Percentiles rank a stretch among this genome's conserved stretches.
Conservation (phyloP, 2,329 filamentous ascomycete species). For the Alternaria viburni region DNA sequence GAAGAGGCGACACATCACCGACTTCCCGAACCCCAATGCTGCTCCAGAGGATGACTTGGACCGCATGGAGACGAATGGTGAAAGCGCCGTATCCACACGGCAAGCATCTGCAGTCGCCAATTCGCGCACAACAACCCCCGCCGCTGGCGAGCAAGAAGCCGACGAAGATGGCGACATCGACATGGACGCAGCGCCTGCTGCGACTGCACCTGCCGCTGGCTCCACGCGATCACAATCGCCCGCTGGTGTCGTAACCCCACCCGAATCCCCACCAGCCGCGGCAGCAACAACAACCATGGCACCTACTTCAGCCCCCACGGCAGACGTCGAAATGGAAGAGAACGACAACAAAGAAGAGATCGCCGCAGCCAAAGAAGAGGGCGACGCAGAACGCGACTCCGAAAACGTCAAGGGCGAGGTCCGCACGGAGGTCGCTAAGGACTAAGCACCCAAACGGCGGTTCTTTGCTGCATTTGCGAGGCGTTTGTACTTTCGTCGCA, state of each 20-base stretch:
- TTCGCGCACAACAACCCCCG: constrained; percentile 39
- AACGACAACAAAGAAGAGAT: constrained; percentile 27
- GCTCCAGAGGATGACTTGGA: constrained; percentile 37
- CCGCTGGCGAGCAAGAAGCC: constrained; percentile 26
- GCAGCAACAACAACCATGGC: constrained; percentile 20
- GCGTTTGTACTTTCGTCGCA: constrained; percentile 16
- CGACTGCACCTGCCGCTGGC: constrained; percentile 14
- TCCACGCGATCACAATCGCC: constrained; percentile 37
- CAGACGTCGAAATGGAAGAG: constrained; percentile 43
- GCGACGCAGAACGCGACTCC: constrained; percentile 34
- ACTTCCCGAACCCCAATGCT: constrained; percentile 63
- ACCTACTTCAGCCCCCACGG: constrained; percentile 22
- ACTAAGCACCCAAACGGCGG: constrained; percentile 9
- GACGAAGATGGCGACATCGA: constrained; percentile 47
- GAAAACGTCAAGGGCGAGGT: constrained; percentile 43
- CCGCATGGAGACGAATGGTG: constrained; percentile 38
- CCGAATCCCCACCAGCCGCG: constrained; percentile 40
- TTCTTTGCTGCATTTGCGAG: constrained; percentile 10
- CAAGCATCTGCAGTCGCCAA: constrained; percentile 34
- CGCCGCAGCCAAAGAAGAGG: constrained; percentile 32
- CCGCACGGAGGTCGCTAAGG: constrained; percentile 35
- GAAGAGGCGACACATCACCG: constrained; percentile 65
- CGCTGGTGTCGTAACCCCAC: constrained; percentile 43
- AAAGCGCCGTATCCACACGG: constrained; percentile 35
- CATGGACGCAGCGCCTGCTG: constrained; percentile 39